Conservation (phyloP, 1,139 yeast genomes). For the Martiniozyma asiatica region DNA sequence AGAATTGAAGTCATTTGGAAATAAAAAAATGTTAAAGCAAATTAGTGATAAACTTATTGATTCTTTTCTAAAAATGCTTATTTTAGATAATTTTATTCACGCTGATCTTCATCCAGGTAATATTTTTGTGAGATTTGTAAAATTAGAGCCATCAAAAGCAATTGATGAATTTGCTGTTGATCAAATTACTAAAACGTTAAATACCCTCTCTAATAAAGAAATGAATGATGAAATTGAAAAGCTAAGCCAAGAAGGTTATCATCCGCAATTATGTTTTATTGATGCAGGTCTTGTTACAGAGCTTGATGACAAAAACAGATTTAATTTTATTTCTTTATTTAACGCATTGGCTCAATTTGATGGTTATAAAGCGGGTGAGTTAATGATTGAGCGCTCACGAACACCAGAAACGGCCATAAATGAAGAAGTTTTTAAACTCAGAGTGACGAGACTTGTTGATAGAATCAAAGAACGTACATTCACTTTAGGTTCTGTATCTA, state of each 20-base stretch:
- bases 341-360: constrained; percentile 84
- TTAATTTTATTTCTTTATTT: constrained; percentile 80
- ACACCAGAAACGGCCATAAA: constrained; percentile 89
- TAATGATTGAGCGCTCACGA: constrained; percentile 87
- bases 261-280: constrained; percentile 80
- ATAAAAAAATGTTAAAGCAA: constrained; percentile 52
- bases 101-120: constrained; percentile 97
- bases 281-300: constrained; percentile 94
- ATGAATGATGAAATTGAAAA: constrained; percentile 39
- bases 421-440: constrained; percentile 73
- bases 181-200: constrained; percentile 35
- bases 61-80: constrained; percentile 84
- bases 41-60: constrained; percentile 83
- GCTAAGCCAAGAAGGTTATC: constrained; percentile 51
- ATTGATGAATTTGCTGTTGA: constrained; percentile 24
- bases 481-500: constrained; percentile 81
- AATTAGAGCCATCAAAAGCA: constrained; percentile 5
- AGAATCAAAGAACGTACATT: constrained; percentile 80
- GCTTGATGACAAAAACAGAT: constrained; percentile 60
- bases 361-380: constrained; percentile 88
- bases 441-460: constrained; percentile 73
- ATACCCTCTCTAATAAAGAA: constrained; percentile 27
- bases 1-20: constrained; percentile 29
- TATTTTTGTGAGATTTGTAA: constrained; percentile 59
- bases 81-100: constrained; percentile 85